Percentiles rank a stretch among this genome's conserved stretches.
Conservation (phyloP, 805 yeast genomes). For the Pichia californica region DNA sequence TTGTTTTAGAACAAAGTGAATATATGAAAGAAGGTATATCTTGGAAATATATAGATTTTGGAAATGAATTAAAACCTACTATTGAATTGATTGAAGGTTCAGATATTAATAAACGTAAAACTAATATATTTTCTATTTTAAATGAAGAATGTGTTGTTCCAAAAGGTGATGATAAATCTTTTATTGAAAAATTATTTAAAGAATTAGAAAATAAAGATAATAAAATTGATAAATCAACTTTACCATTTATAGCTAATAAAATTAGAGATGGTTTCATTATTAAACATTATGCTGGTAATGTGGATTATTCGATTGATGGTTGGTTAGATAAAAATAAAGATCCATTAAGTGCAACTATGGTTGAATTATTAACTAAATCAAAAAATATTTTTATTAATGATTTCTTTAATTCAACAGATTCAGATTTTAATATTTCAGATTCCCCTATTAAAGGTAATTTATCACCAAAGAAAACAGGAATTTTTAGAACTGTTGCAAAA, state of each 20-base stretch:
- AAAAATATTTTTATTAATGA: constrained; percentile 46
- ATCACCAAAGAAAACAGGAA: constrained; percentile 22
- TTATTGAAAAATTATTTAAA: constrained; percentile 68
- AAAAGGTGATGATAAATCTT: constrained; percentile 75
- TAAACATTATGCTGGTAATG: constrained; percentile 93
- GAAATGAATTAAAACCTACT: constrained; percentile 89
- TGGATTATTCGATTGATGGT: constrained; percentile 85
- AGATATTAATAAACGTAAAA: constrained; percentile 36
- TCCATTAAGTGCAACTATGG: constrained; percentile 74
- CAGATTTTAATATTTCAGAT: constrained; percentile 21
- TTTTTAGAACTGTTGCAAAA: constrained; percentile 75
- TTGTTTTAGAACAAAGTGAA: constrained; percentile 55
- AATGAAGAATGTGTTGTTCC: constrained; percentile 97
- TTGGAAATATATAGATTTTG: constrained; percentile 84
- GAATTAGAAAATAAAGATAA: constrained; percentile 48
- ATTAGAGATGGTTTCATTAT: constrained; percentile 72
- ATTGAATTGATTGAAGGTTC: constrained; percentile 80
- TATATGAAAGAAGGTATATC: constrained; percentile 52
- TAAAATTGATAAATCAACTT: constrained; percentile 18
- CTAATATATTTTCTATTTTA: constrained; percentile 78
- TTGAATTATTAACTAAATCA: constrained; percentile 55
- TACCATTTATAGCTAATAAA: constrained; percentile 65
- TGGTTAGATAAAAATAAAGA: constrained; percentile 95
- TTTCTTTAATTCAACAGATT: constrained; percentile 36
- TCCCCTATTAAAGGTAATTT: constrained; percentile 24